phyloP scores from a whole-genome alignment of 106 monocot genomes.

The Apostasia ramifera region DNA sequence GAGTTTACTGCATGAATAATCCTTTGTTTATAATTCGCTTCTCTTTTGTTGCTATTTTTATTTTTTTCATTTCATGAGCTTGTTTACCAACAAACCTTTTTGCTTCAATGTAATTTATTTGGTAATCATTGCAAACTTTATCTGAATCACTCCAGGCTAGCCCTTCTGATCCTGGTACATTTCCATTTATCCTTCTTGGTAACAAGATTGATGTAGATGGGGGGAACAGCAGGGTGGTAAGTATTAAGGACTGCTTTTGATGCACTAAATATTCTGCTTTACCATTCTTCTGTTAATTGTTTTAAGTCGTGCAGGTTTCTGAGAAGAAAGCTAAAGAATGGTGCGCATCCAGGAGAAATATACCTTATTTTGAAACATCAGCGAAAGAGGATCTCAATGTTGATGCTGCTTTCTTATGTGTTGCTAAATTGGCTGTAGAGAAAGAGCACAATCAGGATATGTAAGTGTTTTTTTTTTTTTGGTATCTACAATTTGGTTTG shows the following conservation, averaged over 20 bases:
- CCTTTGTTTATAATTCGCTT: background rate
- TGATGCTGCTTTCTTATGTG: conserved; percentile 67
- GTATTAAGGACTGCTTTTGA: background rate
- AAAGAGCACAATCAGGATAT: conserved; percentile 70
- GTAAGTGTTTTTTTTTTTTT: conserved; percentile 28
- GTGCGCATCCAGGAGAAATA: conserved; percentile 72
- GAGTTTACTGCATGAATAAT: background rate
- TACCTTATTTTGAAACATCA: conserved; percentile 90
- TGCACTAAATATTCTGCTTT: background rate
- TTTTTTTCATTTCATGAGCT: background rate
- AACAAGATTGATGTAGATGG: conserved; percentile 92
- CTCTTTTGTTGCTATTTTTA: background rate
- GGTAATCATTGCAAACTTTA: background rate
- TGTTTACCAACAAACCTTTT: no score
- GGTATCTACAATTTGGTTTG: background rate
- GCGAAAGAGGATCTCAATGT: conserved; percentile 86
- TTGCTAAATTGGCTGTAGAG: conserved; percentile 72
- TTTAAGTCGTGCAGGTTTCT: conserved; percentile 38
- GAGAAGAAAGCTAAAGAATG: conserved; percentile 88
- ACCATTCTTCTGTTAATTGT: background rate
- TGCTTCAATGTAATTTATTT: background rate
- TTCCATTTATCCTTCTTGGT: conserved; percentile 78
- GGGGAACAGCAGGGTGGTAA: conserved; percentile 82
- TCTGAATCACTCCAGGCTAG: conserved; percentile 46
- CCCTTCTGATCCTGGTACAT: conserved; percentile 62